phyloP scores from a whole-genome alignment of 257 asterid genomes.

The Solanum etuberosum region DNA sequence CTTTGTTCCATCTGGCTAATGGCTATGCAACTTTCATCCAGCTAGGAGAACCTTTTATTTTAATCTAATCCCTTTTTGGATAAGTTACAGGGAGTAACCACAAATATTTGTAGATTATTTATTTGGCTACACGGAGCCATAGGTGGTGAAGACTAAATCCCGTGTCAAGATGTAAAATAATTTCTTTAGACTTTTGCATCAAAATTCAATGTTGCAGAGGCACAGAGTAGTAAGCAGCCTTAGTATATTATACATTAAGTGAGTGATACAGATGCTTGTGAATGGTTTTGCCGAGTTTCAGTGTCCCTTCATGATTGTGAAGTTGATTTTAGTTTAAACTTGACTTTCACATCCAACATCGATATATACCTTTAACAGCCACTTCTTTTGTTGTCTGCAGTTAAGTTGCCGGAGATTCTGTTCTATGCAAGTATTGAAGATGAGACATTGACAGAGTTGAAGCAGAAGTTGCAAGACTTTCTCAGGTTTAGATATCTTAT shows the following conservation, averaged over 20 bases:
- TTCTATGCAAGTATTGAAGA: slow-evolving; percentile 29
- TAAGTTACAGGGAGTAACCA: not conserved
- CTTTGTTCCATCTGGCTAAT: not conserved
- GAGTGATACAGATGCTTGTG: not conserved
- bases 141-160: not conserved
- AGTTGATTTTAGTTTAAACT: not conserved
- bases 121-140: not conserved
- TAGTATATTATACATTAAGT: not conserved
- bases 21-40: not conserved
- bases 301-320: not conserved
- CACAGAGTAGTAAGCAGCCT: not conserved
- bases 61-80: not conserved
- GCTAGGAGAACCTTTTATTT: not conserved
- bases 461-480: slow-evolving; percentile 35
- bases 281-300: not conserved
- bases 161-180: not conserved
- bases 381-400: slow-evolving; percentile 25
- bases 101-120: not conserved
- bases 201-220: not conserved
- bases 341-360: not conserved
- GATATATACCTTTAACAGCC: not conserved
- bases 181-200: not conserved
- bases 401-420: slow-evolving; percentile 63
- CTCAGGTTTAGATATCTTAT: slow-evolving; percentile 33
- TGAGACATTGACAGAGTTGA: slow-evolving; percentile 33